Evolutionary conservation across 176 grass and related monocot genomes (phyloP).

Genomic region (Bonia amplexicaulis): DNA sequence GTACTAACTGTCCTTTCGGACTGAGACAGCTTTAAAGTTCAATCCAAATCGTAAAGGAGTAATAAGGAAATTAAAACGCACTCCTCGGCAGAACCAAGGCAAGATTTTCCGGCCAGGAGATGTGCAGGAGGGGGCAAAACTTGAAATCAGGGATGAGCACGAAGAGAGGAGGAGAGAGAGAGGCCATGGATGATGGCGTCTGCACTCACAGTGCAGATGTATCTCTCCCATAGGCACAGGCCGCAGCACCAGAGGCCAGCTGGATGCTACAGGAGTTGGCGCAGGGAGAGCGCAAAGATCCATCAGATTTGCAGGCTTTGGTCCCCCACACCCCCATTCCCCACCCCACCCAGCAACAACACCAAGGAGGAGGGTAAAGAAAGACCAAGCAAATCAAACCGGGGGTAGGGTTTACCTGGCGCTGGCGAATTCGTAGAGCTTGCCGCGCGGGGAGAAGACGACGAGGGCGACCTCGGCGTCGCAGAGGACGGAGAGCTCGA

Average conservation of each 20-base stretch:
- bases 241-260: background rate
- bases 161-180: background rate
- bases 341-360: background rate
- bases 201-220: background rate
- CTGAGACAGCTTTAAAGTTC: conserved; percentile 11
- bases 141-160: background rate
- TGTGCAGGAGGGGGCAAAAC: background rate
- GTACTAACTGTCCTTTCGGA: conserved; percentile 27
- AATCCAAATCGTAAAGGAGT: background rate
- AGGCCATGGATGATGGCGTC: background rate
- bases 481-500: conserved; percentile 89
- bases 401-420: background rate
- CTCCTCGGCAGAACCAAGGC: background rate
- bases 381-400: background rate
- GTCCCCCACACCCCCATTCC: background rate
- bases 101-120: conserved; percentile 16
- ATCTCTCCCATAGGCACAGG: background rate
- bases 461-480: conserved; percentile 82
- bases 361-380: background rate
- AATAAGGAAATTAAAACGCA: background rate
- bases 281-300: conserved; percentile 15
- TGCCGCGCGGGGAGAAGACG: conserved; percentile 78
- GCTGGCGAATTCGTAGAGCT: conserved; percentile 69
- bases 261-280: conserved; percentile 21
- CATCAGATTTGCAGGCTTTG: conserved; percentile 22